phyloP scores from a whole-genome alignment of 495 filamentous ascomycete species.

The Letharia lupina region DNA sequence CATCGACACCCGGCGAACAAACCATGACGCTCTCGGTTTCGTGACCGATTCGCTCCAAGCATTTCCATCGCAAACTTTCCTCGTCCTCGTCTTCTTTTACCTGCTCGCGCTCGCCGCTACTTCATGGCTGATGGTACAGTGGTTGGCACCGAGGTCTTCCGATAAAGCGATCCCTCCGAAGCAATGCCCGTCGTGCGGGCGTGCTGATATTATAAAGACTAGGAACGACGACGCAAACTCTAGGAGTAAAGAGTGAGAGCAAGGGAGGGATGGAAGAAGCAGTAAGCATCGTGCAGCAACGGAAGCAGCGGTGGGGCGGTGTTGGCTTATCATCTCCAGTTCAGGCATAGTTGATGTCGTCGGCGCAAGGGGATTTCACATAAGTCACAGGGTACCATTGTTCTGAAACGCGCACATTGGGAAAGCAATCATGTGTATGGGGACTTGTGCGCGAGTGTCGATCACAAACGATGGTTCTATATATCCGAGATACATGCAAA shows the following conservation, averaged over 20 bases:
- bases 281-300: not conserved
- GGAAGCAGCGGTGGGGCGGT: not conserved
- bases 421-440: not conserved
- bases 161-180: not conserved
- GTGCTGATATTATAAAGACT: not conserved
- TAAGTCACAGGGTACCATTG: not conserved
- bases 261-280: not conserved
- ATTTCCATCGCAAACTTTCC: not conserved
- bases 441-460: not conserved
- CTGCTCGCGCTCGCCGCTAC: not conserved
- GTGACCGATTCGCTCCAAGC: not conserved
- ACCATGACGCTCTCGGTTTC: no score
- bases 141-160: not conserved
- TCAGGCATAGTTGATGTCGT: not conserved
- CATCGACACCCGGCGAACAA: no score
- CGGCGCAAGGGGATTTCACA: not conserved
- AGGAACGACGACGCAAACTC: not conserved
- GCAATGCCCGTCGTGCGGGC: not conserved
- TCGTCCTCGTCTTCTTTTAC: not conserved
- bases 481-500: not conserved
- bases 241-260: not conserved
- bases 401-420: not conserved
- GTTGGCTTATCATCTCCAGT: no score
- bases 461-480: not conserved
- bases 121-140: not conserved